A percentile compares a stretch with the other conserved stretches of the same genome.
phyloP scores from a whole-genome alignment of 208 protist genomes.

The Trypanosoma cruzi region DNA sequence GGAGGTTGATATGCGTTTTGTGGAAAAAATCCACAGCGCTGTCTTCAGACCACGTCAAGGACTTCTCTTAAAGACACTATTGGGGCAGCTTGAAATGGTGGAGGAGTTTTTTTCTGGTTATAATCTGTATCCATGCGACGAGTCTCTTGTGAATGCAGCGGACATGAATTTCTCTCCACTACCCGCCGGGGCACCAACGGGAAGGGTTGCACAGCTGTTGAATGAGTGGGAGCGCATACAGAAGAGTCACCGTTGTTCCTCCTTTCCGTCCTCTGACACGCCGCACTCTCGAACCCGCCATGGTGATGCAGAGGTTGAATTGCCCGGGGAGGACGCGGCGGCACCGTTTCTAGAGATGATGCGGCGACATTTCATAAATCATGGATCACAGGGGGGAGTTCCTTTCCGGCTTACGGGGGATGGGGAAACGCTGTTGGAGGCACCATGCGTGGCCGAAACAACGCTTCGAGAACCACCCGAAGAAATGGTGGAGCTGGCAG shows the following conservation, averaged over 20 bases:
- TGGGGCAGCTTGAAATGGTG: conserved; percentile 23
- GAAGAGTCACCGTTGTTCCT: not conserved
- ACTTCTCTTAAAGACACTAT: not conserved
- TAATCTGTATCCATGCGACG: not conserved
- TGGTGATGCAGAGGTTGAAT: not conserved
- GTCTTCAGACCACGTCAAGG: not conserved
- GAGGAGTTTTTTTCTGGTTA: conserved; percentile 4
- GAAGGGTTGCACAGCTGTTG: not conserved
- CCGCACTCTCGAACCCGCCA: not conserved
- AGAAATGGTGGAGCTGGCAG: conserved; percentile 20
- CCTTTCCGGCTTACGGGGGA: conserved; percentile 14
- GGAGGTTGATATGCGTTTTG: conserved; percentile 13
- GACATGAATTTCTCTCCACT: not conserved
- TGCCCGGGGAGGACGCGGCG: not conserved
- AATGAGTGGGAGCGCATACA: not conserved
- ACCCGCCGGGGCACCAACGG: not conserved
- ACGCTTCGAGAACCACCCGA: not conserved
- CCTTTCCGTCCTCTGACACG: not conserved
- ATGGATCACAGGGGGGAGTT: not conserved
- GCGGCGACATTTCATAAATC: not conserved
- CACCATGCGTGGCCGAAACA: conserved; percentile 7
- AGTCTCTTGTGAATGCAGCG: not conserved
- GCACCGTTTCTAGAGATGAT: conserved; percentile 12
- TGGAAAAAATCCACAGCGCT: not conserved
- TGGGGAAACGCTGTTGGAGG: conserved; percentile 15